Percentiles rank a stretch among this genome's conserved stretches.
These are phyloP conservation scores for Akanthomyces dipterigenus DNA, from an alignment of 2,329 filamentous ascomycete species.

Conservation along the genomic window DNA sequence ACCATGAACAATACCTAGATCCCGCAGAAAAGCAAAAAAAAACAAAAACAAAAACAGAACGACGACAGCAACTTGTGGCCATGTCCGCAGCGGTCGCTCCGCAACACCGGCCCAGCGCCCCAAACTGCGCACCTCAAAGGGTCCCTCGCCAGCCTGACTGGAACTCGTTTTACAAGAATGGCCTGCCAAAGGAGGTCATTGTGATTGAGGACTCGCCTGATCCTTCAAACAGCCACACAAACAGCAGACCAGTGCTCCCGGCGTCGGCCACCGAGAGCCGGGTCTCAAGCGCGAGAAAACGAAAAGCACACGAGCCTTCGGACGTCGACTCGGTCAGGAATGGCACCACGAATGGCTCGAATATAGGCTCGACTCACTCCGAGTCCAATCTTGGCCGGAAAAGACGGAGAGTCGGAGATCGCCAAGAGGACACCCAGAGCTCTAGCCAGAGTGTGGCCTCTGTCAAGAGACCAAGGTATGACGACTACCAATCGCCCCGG, in stretches of 20 bases:
- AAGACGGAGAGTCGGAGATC: slow-evolving; percentile 1
- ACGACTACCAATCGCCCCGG: slow-evolving; percentile 4
- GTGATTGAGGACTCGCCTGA: slow-evolving; percentile 64
- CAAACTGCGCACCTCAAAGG: slow-evolving; percentile 4
- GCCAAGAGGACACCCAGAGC: background rate
- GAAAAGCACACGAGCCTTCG: background rate
- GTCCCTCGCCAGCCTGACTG: slow-evolving; percentile 54
- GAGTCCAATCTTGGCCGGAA: slow-evolving; percentile 7
- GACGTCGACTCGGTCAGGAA: background rate
- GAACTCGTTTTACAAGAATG: slow-evolving; percentile 69
- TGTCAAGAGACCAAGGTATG: background rate
- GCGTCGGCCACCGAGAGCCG: background rate
- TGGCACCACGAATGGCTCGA: background rate
- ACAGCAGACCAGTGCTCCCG: background rate
- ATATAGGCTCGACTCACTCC: background rate
- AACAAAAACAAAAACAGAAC: background rate
- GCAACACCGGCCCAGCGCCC: slow-evolving; percentile 5
- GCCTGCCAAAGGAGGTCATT: slow-evolving; percentile 68
- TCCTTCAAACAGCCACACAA: slow-evolving; percentile 24
- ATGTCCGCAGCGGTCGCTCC: slow-evolving; percentile 12
- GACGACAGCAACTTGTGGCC: background rate
- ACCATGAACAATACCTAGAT: background rate
- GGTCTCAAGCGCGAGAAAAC: slow-evolving; percentile 5
- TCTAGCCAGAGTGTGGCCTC: background rate
- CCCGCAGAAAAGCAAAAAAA: too few relatives aligned